Conservation (phyloP, 2,329 filamentous ascomycete species). For the Claviceps humidiphila region DNA sequence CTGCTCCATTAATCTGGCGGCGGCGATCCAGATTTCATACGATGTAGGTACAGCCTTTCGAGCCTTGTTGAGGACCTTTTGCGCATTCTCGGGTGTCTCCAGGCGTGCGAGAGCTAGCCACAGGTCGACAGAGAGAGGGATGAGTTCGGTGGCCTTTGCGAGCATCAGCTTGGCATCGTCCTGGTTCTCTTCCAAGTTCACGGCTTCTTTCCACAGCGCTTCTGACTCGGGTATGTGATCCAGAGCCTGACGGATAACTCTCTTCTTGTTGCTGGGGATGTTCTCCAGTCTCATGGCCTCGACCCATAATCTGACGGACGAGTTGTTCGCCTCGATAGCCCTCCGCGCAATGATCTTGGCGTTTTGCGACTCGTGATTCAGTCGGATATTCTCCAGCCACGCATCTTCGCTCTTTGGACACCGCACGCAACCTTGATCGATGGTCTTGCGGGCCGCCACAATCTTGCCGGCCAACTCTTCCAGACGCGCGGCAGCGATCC, state of each 20-base stretch:
- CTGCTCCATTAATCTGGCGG: constrained; percentile 81
- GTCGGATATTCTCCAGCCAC: constrained; percentile 89
- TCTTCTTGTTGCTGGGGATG: constrained; percentile 73
- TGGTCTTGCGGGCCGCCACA: constrained; percentile 76
- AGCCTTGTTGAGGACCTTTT: constrained; percentile 88
- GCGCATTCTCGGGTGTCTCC: constrained; percentile 81
- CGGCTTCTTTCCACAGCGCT: constrained; percentile 93
- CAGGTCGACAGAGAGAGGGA: constrained; percentile 82
- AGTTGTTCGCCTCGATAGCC: constrained; percentile 82
- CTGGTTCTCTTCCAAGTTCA: constrained; percentile 85
- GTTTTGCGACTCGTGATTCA: constrained; percentile 76
- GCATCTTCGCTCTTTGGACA: constrained; percentile 91
- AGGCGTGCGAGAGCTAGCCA: constrained; percentile 90
- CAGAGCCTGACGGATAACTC: constrained; percentile 80
- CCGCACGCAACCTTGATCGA: constrained; percentile 75
- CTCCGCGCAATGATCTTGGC: constrained; percentile 91
- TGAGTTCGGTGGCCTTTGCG: constrained; percentile 89
- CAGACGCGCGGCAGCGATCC: constrained; percentile 85
- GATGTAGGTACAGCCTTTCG: constrained; percentile 88
- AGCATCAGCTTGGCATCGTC: constrained; percentile 79
- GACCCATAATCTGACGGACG: constrained; percentile 82
- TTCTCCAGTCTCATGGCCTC: constrained; percentile 89
- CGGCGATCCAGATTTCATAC: constrained; percentile 93
- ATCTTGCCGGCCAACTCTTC: constrained; percentile 90
- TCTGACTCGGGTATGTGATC: constrained; percentile 92